A percentile compares a stretch with the other conserved stretches of the same genome.
phyloP scores from a whole-genome alignment of 2,329 filamentous ascomycete genomes.

The Catunica adiposa region DNA sequence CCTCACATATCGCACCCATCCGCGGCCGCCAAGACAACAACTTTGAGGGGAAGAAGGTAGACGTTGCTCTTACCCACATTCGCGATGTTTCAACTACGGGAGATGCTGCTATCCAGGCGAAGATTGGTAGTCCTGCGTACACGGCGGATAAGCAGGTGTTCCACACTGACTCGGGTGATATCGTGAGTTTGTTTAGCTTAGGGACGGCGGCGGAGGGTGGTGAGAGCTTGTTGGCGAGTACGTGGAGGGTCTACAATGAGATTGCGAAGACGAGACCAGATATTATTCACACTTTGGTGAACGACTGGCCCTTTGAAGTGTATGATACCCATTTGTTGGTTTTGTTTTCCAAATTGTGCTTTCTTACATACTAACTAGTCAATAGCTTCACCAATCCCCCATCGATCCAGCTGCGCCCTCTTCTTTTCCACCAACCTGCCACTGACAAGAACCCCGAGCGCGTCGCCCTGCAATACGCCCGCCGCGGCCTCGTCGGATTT shows the following conservation, averaged over 20 bases:
- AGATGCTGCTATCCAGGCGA: constrained; percentile 6
- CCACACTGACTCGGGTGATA: constrained; percentile 39
- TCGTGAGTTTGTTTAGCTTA: constrained; percentile 38
- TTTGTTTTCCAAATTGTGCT: not conserved
- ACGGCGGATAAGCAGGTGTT: constrained; percentile 32
- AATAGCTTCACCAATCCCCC: constrained; percentile 7
- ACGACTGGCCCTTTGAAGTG: constrained; percentile 17
- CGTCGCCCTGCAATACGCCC: constrained; percentile 38
- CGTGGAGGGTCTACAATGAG: constrained; percentile 42
- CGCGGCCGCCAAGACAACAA: constrained; percentile 36
- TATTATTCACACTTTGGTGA: constrained; percentile 34
- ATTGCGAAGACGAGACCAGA: constrained; percentile 39
- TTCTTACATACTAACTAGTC: constrained; percentile 2
- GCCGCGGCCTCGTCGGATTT: constrained; percentile 14
- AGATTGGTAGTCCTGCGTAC: constrained; percentile 9
- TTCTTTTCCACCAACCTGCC: constrained; percentile 14
- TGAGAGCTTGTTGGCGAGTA: constrained; percentile 35
- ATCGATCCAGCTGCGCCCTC: constrained; percentile 8
- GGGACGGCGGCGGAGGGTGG: constrained; percentile 34
- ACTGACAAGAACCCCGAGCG: constrained; percentile 28
- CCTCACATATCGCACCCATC: constrained; percentile 37
- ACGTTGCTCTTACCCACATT: constrained; percentile 39
- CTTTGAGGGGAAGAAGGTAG: constrained; percentile 24
- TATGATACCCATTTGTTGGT: constrained; percentile 1
- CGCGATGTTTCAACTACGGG: constrained; percentile 21